A percentile compares a stretch with the other conserved stretches of the same genome.
Evolutionary conservation across 345 rosid species (phyloP).

Genomic region (Citrus hindsii): DNA sequence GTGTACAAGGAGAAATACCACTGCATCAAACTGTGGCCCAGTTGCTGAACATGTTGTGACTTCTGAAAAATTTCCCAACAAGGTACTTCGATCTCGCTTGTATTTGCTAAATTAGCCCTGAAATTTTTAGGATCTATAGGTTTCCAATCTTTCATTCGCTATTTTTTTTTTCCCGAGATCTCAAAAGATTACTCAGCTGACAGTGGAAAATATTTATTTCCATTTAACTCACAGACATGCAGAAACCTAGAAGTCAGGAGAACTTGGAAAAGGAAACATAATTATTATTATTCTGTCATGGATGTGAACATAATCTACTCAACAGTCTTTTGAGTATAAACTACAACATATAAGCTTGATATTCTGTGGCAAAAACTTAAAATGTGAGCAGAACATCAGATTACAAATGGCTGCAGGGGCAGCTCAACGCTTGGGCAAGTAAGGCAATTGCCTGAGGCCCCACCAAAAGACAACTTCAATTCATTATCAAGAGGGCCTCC

Average conservation of each 20-base stretch:
- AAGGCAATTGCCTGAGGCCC: too few relatives aligned
- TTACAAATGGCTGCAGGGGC: background rate
- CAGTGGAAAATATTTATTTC: background rate
- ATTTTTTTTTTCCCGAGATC: background rate
- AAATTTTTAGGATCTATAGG: background rate
- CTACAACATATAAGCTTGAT: background rate
- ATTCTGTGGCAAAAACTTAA: background rate
- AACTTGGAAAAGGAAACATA: background rate
- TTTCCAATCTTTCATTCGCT: background rate
- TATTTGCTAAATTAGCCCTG: background rate
- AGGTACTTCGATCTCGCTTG: slow-evolving; percentile 26
- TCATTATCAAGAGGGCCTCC: too few relatives aligned
- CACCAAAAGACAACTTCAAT: too few relatives aligned
- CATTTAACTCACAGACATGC: background rate
- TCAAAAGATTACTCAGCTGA: background rate
- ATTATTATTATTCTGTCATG: background rate
- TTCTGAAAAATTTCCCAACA: slow-evolving; percentile 24
- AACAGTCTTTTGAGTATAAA: background rate
- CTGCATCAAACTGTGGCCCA: slow-evolving; percentile 20
- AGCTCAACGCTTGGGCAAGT: too few relatives aligned
- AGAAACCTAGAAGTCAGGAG: background rate
- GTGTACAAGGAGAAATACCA: slow-evolving; percentile 23
- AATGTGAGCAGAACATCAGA: background rate
- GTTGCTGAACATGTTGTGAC: slow-evolving; percentile 20
- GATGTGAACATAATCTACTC: background rate